Conservation (phyloP, 2,329 filamentous ascomycete genomes). For the Amauroascus verrucosus region DNA sequence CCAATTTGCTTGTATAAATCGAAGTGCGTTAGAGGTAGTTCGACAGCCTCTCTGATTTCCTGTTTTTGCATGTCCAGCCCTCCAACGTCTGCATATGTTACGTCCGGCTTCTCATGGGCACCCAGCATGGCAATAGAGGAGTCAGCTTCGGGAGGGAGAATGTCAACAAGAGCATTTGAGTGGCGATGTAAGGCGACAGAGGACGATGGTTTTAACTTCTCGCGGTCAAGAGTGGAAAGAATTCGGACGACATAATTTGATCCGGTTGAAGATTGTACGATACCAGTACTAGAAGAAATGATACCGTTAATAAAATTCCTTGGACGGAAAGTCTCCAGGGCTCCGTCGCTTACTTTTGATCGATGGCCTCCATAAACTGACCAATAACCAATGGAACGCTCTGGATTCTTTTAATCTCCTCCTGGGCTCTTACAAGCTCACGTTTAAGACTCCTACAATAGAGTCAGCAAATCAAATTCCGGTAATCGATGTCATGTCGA, state of each 20-base stretch:
- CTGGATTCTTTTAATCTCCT: constrained; percentile 99
- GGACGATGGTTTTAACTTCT: constrained; percentile 94
- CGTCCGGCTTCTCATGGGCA: constrained; percentile 91
- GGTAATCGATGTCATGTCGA: background rate
- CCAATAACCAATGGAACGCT: constrained; percentile 96
- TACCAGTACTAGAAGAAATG: constrained; percentile 61
- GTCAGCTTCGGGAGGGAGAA: constrained; percentile 95
- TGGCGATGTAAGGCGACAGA: constrained; percentile 96
- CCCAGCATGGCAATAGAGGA: constrained; percentile 98
- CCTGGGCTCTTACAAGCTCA: constrained; percentile 91
- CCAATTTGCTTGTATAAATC: constrained; percentile 99
- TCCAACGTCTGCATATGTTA: constrained; percentile 95
- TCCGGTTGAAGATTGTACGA: constrained; percentile 94
- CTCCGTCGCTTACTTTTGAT: constrained; percentile 65
- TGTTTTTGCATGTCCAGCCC: constrained; percentile 99
- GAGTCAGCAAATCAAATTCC: constrained; percentile 15
- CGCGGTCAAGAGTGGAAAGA: constrained; percentile 93
- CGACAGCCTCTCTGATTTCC: constrained; percentile 94
- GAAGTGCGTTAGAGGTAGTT: constrained; percentile 92
- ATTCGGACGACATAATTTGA: constrained; percentile 99
- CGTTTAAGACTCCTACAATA: constrained; percentile 73
- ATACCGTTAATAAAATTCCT: background rate
- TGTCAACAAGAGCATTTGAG: constrained; percentile 96
- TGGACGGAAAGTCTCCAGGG: background rate
- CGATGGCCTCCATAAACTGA: constrained; percentile 99